These are phyloP conservation scores for Globisporangium sylvaticum DNA, from an alignment of 352 stramenopile species.

Conservation along the genomic window DNA sequence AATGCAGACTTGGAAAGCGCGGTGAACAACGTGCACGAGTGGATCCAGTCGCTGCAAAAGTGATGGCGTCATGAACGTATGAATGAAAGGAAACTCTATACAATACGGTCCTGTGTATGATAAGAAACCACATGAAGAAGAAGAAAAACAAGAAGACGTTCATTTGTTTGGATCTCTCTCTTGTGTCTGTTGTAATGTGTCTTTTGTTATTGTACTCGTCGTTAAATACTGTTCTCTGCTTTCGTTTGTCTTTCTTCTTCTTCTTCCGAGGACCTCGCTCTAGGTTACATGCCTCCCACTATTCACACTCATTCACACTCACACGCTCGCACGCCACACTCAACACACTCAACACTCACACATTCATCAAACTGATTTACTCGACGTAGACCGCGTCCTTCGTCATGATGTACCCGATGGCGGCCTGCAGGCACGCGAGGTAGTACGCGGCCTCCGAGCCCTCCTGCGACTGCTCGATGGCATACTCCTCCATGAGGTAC, in stretches of 20 bases:
- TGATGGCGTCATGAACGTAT: not conserved
- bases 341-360: too few relatives aligned
- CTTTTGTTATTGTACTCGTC: not conserved
- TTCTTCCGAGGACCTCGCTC: not conserved
- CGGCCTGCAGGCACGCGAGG: slow-evolving; percentile 70
- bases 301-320: slow-evolving; percentile 9
- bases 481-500: slow-evolving; percentile 76
- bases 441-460: slow-evolving; percentile 83
- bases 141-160: not conserved
- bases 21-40: slow-evolving; percentile 55
- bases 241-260: not conserved
- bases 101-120: not conserved
- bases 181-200: not conserved
- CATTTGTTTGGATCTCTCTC: not conserved
- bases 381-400: slow-evolving; percentile 9
- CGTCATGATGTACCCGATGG: slow-evolving; percentile 76
- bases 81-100: not conserved
- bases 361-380: slow-evolving; percentile 10
- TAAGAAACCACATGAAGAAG: not conserved
- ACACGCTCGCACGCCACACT: not conserved
- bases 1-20: slow-evolving; percentile 26
- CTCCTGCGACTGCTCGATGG: slow-evolving; percentile 60
- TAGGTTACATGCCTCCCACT: slow-evolving; percentile 10
- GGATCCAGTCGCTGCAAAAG: slow-evolving; percentile 72
- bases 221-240: slow-evolving; percentile 5